Evolutionary conservation across 2,329 filamentous ascomycete species (phyloP).

Genomic region (Fusarium kyushuense): DNA sequence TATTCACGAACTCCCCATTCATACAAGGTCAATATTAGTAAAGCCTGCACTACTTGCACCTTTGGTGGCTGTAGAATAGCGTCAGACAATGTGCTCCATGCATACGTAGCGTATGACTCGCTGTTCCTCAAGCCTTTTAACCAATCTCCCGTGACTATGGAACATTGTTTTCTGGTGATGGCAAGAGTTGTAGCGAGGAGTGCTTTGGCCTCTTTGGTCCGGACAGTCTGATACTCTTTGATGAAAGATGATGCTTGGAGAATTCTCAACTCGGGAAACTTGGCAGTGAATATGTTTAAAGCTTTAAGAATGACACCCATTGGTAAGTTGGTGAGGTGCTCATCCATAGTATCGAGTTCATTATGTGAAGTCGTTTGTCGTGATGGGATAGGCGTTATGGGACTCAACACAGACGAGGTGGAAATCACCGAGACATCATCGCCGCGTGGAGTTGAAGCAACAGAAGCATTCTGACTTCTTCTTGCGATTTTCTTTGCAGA

Average conservation of each 20-base stretch:
- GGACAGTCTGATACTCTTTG: constrained; percentile 35
- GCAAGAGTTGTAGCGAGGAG: constrained; percentile 39
- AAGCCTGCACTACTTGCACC: constrained; percentile 53
- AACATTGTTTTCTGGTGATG: constrained; percentile 33
- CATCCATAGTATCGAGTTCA: constrained; percentile 24
- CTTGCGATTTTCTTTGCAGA: constrained; percentile 17
- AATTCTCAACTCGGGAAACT: constrained; percentile 52
- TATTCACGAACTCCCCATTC: constrained; percentile 59
- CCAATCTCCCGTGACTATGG: constrained; percentile 28
- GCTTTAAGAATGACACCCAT: constrained; percentile 49
- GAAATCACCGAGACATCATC: constrained; percentile 2
- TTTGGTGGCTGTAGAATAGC: constrained; percentile 38
- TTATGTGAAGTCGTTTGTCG: background rate
- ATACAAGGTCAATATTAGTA: constrained; percentile 56
- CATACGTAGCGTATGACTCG: constrained; percentile 32
- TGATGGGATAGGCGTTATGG: background rate
- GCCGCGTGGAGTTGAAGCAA: background rate
- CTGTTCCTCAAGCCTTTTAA: constrained; percentile 5
- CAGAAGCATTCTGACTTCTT: background rate
- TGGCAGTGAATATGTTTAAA: constrained; percentile 52
- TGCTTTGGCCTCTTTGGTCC: constrained; percentile 46
- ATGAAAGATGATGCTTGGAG: constrained; percentile 52
- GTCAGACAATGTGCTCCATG: constrained; percentile 24
- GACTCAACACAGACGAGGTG: background rate
- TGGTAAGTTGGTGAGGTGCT: constrained; percentile 46